Base-by-base conservation (phyloP, 108 stramenopile species). In the Cyclotella sp. region DNA sequence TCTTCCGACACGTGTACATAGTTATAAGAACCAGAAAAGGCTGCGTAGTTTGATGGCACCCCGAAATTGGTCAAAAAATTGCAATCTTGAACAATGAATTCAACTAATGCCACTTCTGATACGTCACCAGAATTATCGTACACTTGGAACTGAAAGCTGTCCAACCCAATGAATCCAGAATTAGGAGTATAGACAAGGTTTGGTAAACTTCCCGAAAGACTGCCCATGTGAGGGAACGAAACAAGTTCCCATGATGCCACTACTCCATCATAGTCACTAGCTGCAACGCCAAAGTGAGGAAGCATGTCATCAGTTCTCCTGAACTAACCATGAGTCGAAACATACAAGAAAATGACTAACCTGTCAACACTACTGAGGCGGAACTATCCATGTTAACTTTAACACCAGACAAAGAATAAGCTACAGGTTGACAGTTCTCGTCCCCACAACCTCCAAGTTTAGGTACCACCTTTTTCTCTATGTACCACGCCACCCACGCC, bases 1-100 rank as follows among this genome's bases (percentile, higher is more conserved):
- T 75, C 53, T 66, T 75, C 74, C n/a, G 74, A 75, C 14, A 75
- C 74, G 26, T 75, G 74, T 1, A 75, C 74, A 19, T 68, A 75
- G 46, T 68, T 68, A 34, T 68, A 75, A 10, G 65, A 40, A 15
- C 66, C 66, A n/a, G 28, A 21, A 39, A 67, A 55, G 21, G 49
- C 49, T 26, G 46, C 0, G 30, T 24, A 68, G 30, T 45, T 18
- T 53, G 74, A 66, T 15, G 74, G 74, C 44, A 75, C 74, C 6
- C 21, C 46, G 49, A 75, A 75, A 0, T 65, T 45, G 28, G 53
- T 63, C 2, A 75, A 52, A 16, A 75, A 22, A 53, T 75, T 55
- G 16, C 74, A 75, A 41, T 75, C 74, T 27, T 66, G 29, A 27
- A 75, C 53, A 24, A 19, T 49, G 19, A 75, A 34, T 18, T 63